phyloP scores from a whole-genome alignment of 176 grass and related monocot genomes.

The Neostapfia colusana region DNA sequence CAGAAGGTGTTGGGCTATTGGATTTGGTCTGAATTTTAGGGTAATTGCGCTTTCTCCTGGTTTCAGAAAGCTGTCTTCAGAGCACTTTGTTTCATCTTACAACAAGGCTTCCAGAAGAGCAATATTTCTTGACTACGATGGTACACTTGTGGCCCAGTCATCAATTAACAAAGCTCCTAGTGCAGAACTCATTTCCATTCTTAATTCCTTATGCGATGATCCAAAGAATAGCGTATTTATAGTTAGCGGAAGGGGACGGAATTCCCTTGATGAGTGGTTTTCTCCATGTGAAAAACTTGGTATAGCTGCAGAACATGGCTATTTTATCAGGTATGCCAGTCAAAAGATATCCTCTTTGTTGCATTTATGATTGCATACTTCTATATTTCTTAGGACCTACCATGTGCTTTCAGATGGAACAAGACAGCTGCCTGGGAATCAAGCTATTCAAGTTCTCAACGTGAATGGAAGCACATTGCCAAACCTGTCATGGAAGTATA shows the following conservation, averaged over 20 bases:
- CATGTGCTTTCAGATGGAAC: slow-evolving; percentile 60
- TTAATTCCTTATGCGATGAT: slow-evolving; percentile 70
- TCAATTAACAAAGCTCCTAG: slow-evolving; percentile 72
- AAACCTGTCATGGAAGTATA: slow-evolving; percentile 86
- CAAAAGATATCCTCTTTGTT: slow-evolving; percentile 1
- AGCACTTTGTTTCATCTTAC: slow-evolving; percentile 62
- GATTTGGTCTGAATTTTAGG: slow-evolving; percentile 83
- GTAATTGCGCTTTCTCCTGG: slow-evolving; percentile 72
- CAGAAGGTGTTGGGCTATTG: slow-evolving; percentile 74
- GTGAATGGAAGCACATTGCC: slow-evolving; percentile 83
- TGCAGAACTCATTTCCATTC: slow-evolving; percentile 56
- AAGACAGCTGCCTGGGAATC: slow-evolving; percentile 66
- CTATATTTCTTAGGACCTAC: slow-evolving; percentile 4
- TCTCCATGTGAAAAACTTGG: slow-evolving; percentile 70
- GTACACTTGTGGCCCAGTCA: slow-evolving; percentile 76
- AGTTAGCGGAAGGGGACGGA: slow-evolving; percentile 67
- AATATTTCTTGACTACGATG: slow-evolving; percentile 92
- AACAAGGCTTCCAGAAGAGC: slow-evolving; percentile 67
- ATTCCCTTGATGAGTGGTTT: slow-evolving; percentile 68
- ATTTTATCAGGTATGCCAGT: slow-evolving; percentile 69
- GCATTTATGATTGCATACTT: not conserved
- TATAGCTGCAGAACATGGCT: slow-evolving; percentile 88
- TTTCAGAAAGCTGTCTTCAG: slow-evolving; percentile 75
- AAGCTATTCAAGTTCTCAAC: slow-evolving; percentile 36
- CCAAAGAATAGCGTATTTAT: slow-evolving; percentile 74